Evolutionary conservation across 495 filamentous ascomycete species (phyloP), one percentile per base, ranked within the genome.

Genomic region (Clohesyomyces aquaticus): DNA sequence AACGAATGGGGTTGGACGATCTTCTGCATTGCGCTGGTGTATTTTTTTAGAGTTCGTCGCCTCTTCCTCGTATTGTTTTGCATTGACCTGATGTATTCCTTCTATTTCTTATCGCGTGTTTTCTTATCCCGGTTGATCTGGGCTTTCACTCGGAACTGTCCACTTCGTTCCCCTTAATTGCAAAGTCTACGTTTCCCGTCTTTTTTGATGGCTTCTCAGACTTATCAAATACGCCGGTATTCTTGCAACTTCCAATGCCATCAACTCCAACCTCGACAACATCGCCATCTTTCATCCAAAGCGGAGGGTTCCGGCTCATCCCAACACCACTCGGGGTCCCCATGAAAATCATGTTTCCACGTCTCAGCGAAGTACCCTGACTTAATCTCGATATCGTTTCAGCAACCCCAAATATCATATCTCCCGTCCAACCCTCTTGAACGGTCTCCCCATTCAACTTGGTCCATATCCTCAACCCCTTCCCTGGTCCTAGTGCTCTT

Each of bases 251-350:
- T 16, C 91, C 90, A 16, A 93, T 85, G 3, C 80, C 79, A 66
- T 92, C 88, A 1, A 93, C 78, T 23, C 78, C 80, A 43, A 93
- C 88, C 63, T 92, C 86, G 26, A 91, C 88, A n/a, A 84, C 66
- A 74, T 95, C 91, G 4, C 89, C 88, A 73, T 93, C 83, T 72
- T 88, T 88, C 62, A 93, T 74, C 90, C 89, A 95, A 22, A 89
- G 71, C 55, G 83, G 80, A 8, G 90, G 89, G 62, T 84, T 88
- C 54, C 83, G 80, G 29, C 88, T 89, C 85, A 90, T 88, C 0
- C 88, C 91, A 11, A 93, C 91, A 51, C 90, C 90, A 23, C 28
- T 9, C 26, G 4, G 32, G 38, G 76, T 93, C 90, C 1, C 91
- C 91, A 9, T 88, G 89, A 49, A 90, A 69, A 25, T 94, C 73